Evolutionary conservation across 768 basidiomycete genomes (phyloP), one percentile per base, ranked within the genome.

Genomic region (Ramaria sp.): DNA sequence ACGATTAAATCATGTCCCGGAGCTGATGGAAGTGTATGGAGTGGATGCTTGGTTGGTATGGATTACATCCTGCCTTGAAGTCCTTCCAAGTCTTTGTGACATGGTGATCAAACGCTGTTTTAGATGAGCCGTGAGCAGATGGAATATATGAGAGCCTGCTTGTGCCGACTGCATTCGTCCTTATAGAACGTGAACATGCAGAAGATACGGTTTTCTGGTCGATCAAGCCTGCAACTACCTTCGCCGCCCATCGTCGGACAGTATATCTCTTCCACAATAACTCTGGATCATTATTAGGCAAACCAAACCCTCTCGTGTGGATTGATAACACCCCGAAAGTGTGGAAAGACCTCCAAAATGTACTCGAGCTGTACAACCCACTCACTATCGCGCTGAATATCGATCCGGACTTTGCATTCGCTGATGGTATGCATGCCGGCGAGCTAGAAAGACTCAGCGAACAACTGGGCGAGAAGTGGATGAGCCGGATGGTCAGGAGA

Each of bases 181-280:
- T 19, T 43, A 30, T 5, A 49, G 48, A 75, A 67, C 69, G 76
- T 39, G 79, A 80, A 60, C 75, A 78, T 59, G 78, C 78, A 4
- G 79, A 80, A 59, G 79, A 80, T 61, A 75, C 77, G 4, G 67
- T 76, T 11, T 79, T 78, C 73, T 73, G 75, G 70, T 73, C 78
- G 6, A 68, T 79, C 49, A 75, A 77, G 58, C 72, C 75, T 51
- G 69, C 77, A 9, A 77, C 77, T 7, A 73, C 73, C 51, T 77
- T 73, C 66, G 75, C 73, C 45, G 72, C 73, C 9, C 74, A 78
- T 52, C 67, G 79, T 20, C 70, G 78, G 12, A 79, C 78, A 2
- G 66, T 79, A 41, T 67, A 75, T 27, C 66, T 80, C 53, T 79
- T 79, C 63, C 78, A 79, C 63, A 49, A 22, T 22, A 72, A 76